Evolutionary conservation across 1,284 basidiomycete genomes (phyloP).

Genomic region (Cryptococcus sp.): DNA sequence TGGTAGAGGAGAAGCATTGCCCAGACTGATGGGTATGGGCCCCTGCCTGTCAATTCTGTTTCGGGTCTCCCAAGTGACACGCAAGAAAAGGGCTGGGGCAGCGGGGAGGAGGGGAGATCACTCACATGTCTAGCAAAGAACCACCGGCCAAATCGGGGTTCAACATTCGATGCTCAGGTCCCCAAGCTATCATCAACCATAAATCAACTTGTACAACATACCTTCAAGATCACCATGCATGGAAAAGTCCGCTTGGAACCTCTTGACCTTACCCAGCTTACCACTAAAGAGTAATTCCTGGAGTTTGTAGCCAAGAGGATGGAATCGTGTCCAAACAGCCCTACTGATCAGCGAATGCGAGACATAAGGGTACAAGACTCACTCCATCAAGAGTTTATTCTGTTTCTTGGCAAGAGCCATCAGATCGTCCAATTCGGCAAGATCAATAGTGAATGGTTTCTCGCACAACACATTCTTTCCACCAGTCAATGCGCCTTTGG

Average conservation of each 20-base stretch:
- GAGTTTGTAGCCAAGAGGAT: constrained; percentile 45
- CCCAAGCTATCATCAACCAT: constrained; percentile 2
- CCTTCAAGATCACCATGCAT: constrained; percentile 66
- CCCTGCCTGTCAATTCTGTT: constrained; percentile 49
- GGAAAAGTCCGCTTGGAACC: constrained; percentile 65
- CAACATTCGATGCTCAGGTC: constrained; percentile 59
- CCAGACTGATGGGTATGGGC: constrained; percentile 80
- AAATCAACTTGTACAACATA: constrained; percentile 47
- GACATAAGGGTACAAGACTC: constrained; percentile 52
- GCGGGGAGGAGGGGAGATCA: constrained; percentile 30
- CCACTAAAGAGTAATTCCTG: constrained; percentile 43
- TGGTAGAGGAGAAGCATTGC: constrained; percentile 75
- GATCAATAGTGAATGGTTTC: constrained; percentile 57
- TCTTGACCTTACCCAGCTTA: constrained; percentile 44
- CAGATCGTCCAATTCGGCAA: constrained; percentile 56
- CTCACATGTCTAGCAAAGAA: constrained; percentile 69
- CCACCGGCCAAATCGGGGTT: constrained; percentile 80
- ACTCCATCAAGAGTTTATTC: constrained; percentile 84
- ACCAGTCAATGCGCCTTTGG: constrained; percentile 68
- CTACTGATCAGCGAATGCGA: constrained; percentile 9
- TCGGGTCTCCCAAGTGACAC: constrained; percentile 22
- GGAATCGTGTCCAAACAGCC: constrained; percentile 49
- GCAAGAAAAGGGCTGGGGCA: background rate
- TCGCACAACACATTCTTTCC: constrained; percentile 85
- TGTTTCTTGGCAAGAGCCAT: constrained; percentile 68